Conservation (phyloP, 2,329 filamentous ascomycete genomes). For the Ophiostoma sp. region DNA sequence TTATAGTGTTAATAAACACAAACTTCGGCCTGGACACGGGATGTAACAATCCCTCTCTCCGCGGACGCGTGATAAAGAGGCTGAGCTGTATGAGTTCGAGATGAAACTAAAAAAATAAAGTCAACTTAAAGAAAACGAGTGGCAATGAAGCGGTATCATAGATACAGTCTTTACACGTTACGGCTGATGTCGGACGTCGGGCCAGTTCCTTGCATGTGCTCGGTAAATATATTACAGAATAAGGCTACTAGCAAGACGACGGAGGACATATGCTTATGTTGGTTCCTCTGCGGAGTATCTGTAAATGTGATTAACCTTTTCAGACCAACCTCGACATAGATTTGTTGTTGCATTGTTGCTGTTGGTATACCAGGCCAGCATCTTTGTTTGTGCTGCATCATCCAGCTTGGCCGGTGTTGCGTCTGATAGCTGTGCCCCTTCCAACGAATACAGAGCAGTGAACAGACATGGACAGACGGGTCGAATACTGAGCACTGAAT, state of each 20-base stretch:
- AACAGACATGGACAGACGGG: no score
- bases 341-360: no score
- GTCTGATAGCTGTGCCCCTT: no score
- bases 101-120: background rate
- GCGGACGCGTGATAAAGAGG: conserved; percentile 16
- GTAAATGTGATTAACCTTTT: background rate
- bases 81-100: conserved; percentile 14
- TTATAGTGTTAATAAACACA: no score
- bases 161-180: background rate
- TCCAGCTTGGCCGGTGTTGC: no score
- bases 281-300: background rate
- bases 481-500: no score
- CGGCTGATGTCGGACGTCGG: background rate
- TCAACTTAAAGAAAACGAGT: background rate
- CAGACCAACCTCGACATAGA: no score
- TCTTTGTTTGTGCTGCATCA: no score
- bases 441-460: no score
- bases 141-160: conserved; percentile 6
- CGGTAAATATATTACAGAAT: background rate
- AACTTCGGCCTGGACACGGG: conserved; percentile 21
- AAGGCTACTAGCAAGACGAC: background rate
- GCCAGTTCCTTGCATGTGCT: background rate
- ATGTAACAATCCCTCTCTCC: conserved; percentile 24
- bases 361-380: no score
- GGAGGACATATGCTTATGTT: background rate